phyloP scores from a whole-genome alignment of 805 yeast species.

The Metschnikowia dekortorum region DNA sequence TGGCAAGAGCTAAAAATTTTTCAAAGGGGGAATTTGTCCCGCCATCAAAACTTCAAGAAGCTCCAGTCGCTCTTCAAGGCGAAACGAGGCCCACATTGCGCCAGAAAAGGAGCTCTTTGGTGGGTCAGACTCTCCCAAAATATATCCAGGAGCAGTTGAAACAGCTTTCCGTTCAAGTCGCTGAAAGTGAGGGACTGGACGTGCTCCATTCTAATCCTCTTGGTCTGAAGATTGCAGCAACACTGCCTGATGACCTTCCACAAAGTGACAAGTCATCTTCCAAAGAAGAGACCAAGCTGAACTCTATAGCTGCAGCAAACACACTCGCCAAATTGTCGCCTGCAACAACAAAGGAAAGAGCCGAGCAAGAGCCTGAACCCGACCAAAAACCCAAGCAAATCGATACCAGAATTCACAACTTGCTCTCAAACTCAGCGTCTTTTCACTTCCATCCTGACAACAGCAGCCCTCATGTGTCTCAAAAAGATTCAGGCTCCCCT shows the following conservation, averaged over 20 bases:
- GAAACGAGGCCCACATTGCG: background rate
- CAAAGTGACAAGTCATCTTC: background rate
- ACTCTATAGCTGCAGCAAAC: background rate
- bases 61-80: background rate
- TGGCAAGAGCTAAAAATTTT: background rate
- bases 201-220: background rate
- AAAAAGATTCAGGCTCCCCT: constrained; percentile 5
- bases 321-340: background rate
- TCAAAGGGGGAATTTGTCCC: background rate
- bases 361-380: background rate
- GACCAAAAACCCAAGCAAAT: background rate
- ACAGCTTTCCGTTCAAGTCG: background rate
- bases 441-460: constrained; percentile 25
- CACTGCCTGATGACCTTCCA: background rate
- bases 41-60: background rate
- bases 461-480: constrained; percentile 1
- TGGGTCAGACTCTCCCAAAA: constrained; percentile 33
- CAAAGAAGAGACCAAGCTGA: background rate
- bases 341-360: too few relatives aligned
- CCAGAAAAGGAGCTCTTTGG: constrained; percentile 26
- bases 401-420: constrained; percentile 25
- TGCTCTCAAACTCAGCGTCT: constrained; percentile 31
- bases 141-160: constrained; percentile 28
- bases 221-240: background rate
- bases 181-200: background rate